Evolutionary conservation across 352 stramenopile genomes (phyloP).

Genomic region (Phytophthora constricta): DNA sequence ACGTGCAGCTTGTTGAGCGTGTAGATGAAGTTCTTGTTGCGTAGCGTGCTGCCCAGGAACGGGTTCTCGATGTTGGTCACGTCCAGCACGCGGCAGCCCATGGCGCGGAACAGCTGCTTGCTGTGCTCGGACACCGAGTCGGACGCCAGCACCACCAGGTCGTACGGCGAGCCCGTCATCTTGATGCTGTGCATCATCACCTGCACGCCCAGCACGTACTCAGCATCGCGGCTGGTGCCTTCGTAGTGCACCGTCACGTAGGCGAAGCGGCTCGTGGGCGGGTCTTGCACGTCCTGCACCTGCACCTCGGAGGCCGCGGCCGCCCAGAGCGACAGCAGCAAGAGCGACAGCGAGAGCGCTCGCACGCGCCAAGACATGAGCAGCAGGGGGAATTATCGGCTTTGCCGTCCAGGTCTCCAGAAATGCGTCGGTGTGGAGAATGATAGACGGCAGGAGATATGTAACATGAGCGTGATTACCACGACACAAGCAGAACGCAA

Average conservation of each 20-base stretch:
- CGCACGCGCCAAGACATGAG: conserved; percentile 30
- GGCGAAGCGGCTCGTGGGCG: conserved; percentile 67
- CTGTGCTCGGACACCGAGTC: conserved; percentile 82
- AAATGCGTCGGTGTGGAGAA: no score
- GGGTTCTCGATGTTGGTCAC: conserved; percentile 91
- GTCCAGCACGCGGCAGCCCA: conserved; percentile 85
- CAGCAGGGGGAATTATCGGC: conserved; percentile 14
- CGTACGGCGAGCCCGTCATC: conserved; percentile 79
- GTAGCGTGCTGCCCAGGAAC: conserved; percentile 76
- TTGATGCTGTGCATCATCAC: conserved; percentile 90
- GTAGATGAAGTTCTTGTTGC: conserved; percentile 91
- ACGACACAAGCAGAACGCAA: no score
- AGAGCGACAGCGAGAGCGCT: no score
- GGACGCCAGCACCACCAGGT: conserved; percentile 87
- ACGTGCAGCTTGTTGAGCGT: conserved; percentile 92
- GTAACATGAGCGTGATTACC: no score
- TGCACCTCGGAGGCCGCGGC: conserved; percentile 13
- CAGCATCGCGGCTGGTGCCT: conserved; percentile 78
- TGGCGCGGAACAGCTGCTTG: conserved; percentile 79
- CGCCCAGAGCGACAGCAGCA: conserved; percentile 37
- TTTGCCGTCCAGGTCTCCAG: no score
- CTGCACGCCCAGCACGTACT: conserved; percentile 87
- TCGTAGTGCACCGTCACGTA: conserved; percentile 91
- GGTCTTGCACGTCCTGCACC: conserved; percentile 11
- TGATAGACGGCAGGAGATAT: no score